Conservation (phyloP, 2,329 filamentous ascomycete species). For the Phaeoacremonium minimum region DNA sequence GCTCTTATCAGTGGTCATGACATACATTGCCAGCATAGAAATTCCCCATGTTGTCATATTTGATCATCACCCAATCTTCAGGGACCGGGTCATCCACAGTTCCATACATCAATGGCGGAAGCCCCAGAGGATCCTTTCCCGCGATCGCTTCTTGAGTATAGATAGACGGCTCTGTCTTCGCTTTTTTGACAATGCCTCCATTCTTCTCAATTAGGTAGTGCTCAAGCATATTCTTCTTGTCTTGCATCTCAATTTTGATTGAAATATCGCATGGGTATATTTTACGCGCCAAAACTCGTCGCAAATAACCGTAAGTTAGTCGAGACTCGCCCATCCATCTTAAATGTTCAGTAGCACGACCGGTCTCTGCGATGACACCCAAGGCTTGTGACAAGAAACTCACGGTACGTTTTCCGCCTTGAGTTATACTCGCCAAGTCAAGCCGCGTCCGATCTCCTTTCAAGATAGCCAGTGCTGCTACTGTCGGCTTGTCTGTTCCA, state of each 20-base stretch:
- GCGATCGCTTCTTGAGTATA: no score
- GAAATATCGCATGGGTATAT: conserved; percentile 82
- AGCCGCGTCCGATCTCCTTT: conserved; percentile 74
- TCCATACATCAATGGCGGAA: no score
- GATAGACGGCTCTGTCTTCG: no score
- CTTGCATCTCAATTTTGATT: conserved; percentile 73
- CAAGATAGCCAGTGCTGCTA: conserved; percentile 72
- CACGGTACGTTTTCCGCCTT: conserved; percentile 66
- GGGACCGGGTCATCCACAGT: no score
- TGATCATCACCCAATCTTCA: no score
- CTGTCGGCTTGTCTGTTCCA: conserved; percentile 65
- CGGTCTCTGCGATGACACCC: conserved; percentile 79
- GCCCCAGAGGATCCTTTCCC: no score
- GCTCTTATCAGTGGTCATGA: no score
- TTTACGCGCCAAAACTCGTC: conserved; percentile 66
- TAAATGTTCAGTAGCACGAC: conserved; percentile 78
- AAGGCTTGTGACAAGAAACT: conserved; percentile 84
- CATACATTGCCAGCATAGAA: no score
- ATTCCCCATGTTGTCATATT: no score
- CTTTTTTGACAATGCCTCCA: no score
- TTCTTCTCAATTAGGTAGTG: no score
- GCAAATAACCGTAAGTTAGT: conserved; percentile 74
- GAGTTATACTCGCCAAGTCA: conserved; percentile 78
- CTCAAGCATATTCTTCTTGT: no score
- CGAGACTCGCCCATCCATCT: conserved; percentile 81